Evolutionary conservation across 2,329 filamentous ascomycete genomes (phyloP).

Genomic region (Microascus cirrosus): DNA sequence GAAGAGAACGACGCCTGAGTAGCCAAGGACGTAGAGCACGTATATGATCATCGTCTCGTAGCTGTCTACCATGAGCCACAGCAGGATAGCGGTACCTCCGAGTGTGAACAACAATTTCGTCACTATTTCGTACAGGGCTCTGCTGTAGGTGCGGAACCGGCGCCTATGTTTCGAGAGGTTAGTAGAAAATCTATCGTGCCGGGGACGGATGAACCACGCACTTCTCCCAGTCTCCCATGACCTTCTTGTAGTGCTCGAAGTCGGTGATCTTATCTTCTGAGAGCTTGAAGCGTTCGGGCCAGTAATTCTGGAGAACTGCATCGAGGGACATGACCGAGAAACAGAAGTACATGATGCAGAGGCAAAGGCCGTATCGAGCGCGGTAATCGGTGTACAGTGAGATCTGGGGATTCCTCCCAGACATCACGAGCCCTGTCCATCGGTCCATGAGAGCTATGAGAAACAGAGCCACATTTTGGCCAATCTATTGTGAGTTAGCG

Average conservation of each 20-base stretch:
- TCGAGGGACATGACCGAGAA: constrained; percentile 25
- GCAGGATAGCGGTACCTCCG: constrained; percentile 17
- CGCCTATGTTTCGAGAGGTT: not conserved
- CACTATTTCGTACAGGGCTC: constrained; percentile 17
- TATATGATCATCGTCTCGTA: constrained; percentile 19
- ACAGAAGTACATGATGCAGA: constrained; percentile 26
- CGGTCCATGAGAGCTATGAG: constrained; percentile 25
- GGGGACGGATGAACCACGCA: not conserved
- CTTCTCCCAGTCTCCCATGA: constrained; percentile 11
- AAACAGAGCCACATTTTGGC: constrained; percentile 23
- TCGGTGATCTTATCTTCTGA: constrained; percentile 20
- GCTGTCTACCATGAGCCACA: constrained; percentile 22
- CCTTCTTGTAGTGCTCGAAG: constrained; percentile 13
- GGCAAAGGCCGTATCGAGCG: constrained; percentile 22
- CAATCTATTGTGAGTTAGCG: constrained; percentile 9
- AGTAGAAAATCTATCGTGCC: not conserved
- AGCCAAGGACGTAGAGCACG: constrained; percentile 21
- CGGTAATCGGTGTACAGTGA: constrained; percentile 18
- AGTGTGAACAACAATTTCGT: constrained; percentile 18
- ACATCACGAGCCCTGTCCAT: constrained; percentile 24
- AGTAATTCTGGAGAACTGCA: constrained; percentile 21
- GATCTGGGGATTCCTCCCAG: constrained; percentile 13
- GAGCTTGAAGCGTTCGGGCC: constrained; percentile 19
- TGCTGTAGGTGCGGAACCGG: constrained; percentile 11
- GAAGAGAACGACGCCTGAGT: constrained; percentile 23